These are phyloP conservation scores for Solanum tarapatanum DNA, from an alignment of 257 asterid species.

Conservation along the genomic window DNA sequence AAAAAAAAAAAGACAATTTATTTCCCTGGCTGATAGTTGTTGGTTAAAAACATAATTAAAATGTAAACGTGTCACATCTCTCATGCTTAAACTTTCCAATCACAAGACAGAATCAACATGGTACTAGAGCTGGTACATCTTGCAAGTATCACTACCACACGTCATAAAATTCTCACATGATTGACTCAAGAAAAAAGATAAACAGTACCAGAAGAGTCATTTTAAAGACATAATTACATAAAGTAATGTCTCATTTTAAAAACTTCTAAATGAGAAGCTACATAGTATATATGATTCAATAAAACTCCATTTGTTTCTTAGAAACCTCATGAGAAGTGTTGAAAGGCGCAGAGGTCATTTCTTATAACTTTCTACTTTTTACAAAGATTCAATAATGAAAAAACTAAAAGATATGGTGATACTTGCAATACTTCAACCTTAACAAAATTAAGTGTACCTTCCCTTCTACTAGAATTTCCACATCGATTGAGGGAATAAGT, in stretches of 20 bases:
- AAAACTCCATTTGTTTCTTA: not conserved
- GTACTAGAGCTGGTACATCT: not conserved
- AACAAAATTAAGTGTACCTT: not conserved
- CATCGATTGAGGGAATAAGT: not conserved
- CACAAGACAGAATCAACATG: not conserved
- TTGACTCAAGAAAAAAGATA: not conserved
- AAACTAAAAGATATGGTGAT: not conserved
- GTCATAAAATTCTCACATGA: not conserved
- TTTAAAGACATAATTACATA: not conserved
- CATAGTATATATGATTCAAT: not conserved
- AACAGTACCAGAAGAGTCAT: not conserved
- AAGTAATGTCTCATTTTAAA: not conserved
- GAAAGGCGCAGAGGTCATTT: not conserved
- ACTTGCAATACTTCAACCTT: not conserved
- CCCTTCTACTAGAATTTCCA: not conserved
- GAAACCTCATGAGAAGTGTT: not conserved
- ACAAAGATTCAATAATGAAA: not conserved
- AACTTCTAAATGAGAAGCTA: not conserved
- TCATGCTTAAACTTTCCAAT: not conserved
- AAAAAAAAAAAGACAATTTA: not conserved
- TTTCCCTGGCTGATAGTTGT: not conserved
- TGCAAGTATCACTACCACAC: not conserved
- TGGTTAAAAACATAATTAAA: not conserved
- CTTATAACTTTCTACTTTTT: not conserved
- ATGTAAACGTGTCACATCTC: not conserved